Base-by-base conservation (phyloP, 2,329 filamentous ascomycete genomes). In the Colletotrichum noveboracense region DNA sequence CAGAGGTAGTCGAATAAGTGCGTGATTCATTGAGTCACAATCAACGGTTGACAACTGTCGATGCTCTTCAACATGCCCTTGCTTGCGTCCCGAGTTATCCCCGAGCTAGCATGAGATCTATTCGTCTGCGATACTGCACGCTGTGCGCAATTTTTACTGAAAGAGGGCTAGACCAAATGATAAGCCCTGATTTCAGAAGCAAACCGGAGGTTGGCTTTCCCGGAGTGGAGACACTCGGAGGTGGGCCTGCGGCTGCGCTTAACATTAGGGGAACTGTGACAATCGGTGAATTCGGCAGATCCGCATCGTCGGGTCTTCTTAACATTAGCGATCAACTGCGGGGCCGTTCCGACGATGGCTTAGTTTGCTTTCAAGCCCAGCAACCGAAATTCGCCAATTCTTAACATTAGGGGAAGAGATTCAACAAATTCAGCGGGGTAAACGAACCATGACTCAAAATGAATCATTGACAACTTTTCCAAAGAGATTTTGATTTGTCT, bases 241-340 rank as follows among this genome's bases (percentile, higher is more conserved):
- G 24, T 14, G 18, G 32, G 9, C 21, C 21, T 43, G 55, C 65
- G 64, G 70, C n/a, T 62, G 30, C 56, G 30, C 52, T 36, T 68
- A 73, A 69, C 65, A 69, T 73, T 55, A 56, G 56, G 30, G 56
- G 24, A 43, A 38, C 43, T 26, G 12, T 21, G 16, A 21, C 7
- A 26, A 14, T 18, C 55, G 21, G 36, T 24, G 55, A 36, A 24
- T 16, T 62, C 38, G 55, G 70, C 65, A 55, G 65, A 61, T 62
- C 70, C 70, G 65, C 56, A 34, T 32, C 32, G 14, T 70, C 71
- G 71, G 71, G 71, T 74, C 66, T 34, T 32, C 71, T 74, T 74
- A 70, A 74, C 71, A 70, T 65, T 74, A 60, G 71, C 71, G 66
- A 38, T 73, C 70, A 69, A 24, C 12, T 73, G 65, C 28, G 70